phyloP scores from a whole-genome alignment of 2,329 filamentous ascomycete species.

The Thelonectria rubi region DNA sequence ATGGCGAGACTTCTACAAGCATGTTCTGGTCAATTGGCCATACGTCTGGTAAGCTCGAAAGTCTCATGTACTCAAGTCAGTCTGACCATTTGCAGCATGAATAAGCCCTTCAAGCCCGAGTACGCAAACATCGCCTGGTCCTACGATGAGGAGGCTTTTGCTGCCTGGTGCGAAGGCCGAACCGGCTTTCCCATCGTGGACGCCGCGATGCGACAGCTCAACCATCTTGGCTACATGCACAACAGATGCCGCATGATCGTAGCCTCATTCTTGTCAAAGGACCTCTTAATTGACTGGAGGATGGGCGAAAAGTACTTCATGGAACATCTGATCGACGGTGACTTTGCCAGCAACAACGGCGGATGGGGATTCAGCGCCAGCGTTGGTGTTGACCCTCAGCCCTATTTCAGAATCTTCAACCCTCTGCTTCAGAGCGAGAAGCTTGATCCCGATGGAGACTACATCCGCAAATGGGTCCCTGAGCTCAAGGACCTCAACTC shows the following conservation, averaged over 20 bases:
- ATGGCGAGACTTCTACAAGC: slow-evolving; percentile 89
- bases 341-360: slow-evolving; percentile 80
- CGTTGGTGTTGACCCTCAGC: slow-evolving; percentile 83
- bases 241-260: slow-evolving; percentile 87
- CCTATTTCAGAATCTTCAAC: slow-evolving; percentile 92
- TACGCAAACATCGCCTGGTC: slow-evolving; percentile 87
- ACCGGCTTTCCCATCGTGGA: slow-evolving; percentile 88
- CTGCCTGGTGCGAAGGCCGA: slow-evolving; percentile 75
- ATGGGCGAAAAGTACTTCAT: slow-evolving; percentile 85
- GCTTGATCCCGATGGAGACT: slow-evolving; percentile 81
- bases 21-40: slow-evolving; percentile 86
- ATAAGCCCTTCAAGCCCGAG: slow-evolving; percentile 78
- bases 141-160: slow-evolving; percentile 74
- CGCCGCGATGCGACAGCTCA: slow-evolving; percentile 84
- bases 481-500: slow-evolving; percentile 73
- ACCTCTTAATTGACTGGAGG: slow-evolving; percentile 84
- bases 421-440: slow-evolving; percentile 85
- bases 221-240: slow-evolving; percentile 78
- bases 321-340: slow-evolving; percentile 80
- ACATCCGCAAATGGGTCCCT: slow-evolving; percentile 84
- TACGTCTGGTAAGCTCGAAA: slow-evolving; percentile 71
- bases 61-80: not conserved
- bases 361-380: slow-evolving; percentile 67
- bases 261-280: slow-evolving; percentile 82
- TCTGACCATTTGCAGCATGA: slow-evolving; percentile 53